Evolutionary conservation across 2,329 filamentous ascomycete genomes (phyloP).

Genomic region (Cytospora piceae): DNA sequence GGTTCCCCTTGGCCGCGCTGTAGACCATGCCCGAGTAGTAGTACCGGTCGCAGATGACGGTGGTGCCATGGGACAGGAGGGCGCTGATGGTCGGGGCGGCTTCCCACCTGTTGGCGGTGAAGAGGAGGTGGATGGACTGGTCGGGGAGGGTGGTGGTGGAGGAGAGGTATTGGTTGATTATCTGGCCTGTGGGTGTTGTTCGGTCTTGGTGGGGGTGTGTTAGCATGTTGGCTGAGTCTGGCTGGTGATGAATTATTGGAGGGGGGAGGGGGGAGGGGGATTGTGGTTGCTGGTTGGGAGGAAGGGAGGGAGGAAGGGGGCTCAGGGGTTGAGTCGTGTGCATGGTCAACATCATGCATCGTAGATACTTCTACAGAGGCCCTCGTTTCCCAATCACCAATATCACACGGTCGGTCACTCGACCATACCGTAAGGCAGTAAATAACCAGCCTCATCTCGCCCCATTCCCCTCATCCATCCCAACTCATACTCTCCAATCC

Average conservation of each 20-base stretch:
- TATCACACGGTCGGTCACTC: too few relatives aligned
- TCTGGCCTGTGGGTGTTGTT: conserved; percentile 79
- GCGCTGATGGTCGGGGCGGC: conserved; percentile 57
- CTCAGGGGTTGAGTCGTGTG: too few relatives aligned
- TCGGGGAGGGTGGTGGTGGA: conserved; percentile 73
- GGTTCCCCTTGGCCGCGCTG: conserved; percentile 82
- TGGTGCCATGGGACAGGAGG: conserved; percentile 67
- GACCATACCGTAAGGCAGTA: too few relatives aligned
- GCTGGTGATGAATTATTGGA: background rate
- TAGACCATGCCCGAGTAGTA: conserved; percentile 96
- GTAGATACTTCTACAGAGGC: background rate
- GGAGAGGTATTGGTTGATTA: conserved; percentile 84
- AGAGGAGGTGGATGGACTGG: conserved; percentile 86
- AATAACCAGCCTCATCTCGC: too few relatives aligned
- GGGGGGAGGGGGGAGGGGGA: too few relatives aligned
- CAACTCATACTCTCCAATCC: background rate
- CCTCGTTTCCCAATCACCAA: too few relatives aligned
- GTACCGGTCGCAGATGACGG: conserved; percentile 87
- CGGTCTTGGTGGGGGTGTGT: conserved; percentile 59
- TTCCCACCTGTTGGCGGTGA: conserved; percentile 92
- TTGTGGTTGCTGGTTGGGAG: background rate
- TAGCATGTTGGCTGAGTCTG: background rate
- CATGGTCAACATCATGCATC: background rate
- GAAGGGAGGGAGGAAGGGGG: too few relatives aligned
- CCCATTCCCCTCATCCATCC: background rate